Evolutionary conservation across 441 rosid genomes (phyloP).

Genomic region (Pelargonium citronellum): DNA sequence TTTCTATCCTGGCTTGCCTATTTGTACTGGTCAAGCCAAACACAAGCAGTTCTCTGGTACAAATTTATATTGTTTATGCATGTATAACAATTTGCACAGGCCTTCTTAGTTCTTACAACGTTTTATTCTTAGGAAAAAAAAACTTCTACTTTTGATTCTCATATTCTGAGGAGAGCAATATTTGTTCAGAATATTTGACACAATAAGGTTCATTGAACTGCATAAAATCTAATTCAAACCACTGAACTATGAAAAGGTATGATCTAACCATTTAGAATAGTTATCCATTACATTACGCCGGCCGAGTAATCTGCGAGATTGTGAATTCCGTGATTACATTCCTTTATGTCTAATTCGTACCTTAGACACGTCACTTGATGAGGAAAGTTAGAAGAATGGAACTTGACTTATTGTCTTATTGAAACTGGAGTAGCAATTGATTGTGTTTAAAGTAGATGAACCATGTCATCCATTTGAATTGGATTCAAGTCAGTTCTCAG

Average conservation of each 20-base stretch:
- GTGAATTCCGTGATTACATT: background rate
- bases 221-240: background rate
- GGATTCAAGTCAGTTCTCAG: background rate
- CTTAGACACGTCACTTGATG: background rate
- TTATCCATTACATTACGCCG: too few species aligned
- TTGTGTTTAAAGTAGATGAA: background rate
- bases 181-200: background rate
- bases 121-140: background rate
- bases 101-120: background rate
- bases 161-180: background rate
- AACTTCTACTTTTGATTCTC: too few species aligned
- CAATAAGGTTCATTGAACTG: background rate
- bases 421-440: background rate
- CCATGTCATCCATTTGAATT: background rate
- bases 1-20: too few species aligned
- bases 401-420: background rate
- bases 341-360: background rate
- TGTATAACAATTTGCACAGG: background rate
- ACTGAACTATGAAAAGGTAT: background rate
- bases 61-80: background rate
- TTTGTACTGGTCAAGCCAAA: background rate
- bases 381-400: background rate
- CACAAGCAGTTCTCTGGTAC: background rate
- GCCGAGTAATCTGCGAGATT: background rate
- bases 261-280: too few species aligned